These are phyloP conservation scores for Rachicladosporium sp. DNA, from an alignment of 2,329 filamentous ascomycete genomes.

Conservation along the genomic window DNA sequence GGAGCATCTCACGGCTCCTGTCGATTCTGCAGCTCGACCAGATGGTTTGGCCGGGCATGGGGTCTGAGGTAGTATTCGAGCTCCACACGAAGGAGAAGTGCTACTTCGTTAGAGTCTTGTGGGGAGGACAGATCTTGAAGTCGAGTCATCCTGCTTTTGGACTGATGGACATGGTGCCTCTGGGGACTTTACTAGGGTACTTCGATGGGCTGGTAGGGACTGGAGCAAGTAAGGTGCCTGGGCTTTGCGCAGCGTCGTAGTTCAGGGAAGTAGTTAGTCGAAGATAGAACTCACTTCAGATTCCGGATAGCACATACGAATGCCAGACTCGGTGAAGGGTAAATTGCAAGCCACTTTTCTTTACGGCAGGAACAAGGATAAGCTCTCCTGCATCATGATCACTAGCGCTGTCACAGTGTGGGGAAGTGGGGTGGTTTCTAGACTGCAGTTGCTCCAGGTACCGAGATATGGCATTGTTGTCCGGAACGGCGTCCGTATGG, in stretches of 20 bases:
- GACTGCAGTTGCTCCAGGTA: no score
- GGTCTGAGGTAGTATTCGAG: conserved; percentile 66
- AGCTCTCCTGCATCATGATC: no score
- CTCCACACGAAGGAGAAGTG: conserved; percentile 42
- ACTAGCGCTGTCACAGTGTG: no score
- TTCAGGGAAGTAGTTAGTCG: no score
- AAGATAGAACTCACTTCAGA: no score
- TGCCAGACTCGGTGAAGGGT: no score
- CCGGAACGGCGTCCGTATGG: no score
- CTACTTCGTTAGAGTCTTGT: conserved; percentile 54
- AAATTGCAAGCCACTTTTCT: no score
- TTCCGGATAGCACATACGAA: no score
- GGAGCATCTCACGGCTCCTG: conserved; percentile 54
- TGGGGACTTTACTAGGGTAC: conserved; percentile 53
- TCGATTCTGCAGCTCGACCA: conserved; percentile 57
- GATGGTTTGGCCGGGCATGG: conserved; percentile 83
- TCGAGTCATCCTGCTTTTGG: conserved; percentile 61
- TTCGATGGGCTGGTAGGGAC: conserved; percentile 58
- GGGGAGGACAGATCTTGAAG: conserved; percentile 52
- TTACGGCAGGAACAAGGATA: no score
- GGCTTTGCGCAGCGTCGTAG: conserved; percentile 18
- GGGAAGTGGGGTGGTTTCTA: no score
- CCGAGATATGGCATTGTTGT: no score
- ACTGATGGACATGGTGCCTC: conserved; percentile 56
- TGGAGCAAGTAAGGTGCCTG: conserved; percentile 30